Conservation (phyloP, 106 monocot species). For the Acanthochlamys bracteata region DNA sequence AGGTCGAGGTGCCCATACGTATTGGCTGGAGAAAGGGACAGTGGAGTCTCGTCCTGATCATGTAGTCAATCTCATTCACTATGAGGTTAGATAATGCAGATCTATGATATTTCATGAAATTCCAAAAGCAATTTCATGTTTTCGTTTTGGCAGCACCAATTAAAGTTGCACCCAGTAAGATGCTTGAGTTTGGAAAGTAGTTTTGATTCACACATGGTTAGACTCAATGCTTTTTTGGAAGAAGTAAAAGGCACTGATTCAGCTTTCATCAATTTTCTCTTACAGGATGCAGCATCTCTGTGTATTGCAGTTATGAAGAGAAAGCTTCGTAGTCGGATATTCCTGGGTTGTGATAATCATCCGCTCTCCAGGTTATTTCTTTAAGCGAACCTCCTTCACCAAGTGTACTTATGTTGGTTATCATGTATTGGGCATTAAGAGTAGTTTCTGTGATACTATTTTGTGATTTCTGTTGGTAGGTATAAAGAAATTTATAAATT, state of each 20-base stretch:
- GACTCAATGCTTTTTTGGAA: too few species aligned
- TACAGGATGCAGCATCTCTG: constrained; percentile 87
- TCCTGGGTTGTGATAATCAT: constrained; percentile 80
- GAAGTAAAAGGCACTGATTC: background rate
- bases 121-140: background rate
- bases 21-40: constrained; percentile 66
- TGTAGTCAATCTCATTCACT: constrained; percentile 86
- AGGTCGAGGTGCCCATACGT: constrained; percentile 81
- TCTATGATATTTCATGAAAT: background rate
- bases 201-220: too few species aligned
- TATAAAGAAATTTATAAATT: too few species aligned
- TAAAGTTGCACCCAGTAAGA: too few species aligned
- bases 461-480: background rate
- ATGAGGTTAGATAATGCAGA: constrained; percentile 46
- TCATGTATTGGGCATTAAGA: too few species aligned
- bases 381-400: background rate
- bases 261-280: constrained; percentile 1
- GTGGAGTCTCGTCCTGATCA: constrained; percentile 76
- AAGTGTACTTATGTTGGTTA: background rate
- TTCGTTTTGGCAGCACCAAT: too few species aligned
- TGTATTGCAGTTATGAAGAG: constrained; percentile 72
- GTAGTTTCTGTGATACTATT: background rate
- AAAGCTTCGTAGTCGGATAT: constrained; percentile 39
- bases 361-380: constrained; percentile 63
- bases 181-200: too few species aligned